phyloP scores from a whole-genome alignment of 2,329 filamentous ascomycete genomes.

The Paecilomyces formosus region DNA sequence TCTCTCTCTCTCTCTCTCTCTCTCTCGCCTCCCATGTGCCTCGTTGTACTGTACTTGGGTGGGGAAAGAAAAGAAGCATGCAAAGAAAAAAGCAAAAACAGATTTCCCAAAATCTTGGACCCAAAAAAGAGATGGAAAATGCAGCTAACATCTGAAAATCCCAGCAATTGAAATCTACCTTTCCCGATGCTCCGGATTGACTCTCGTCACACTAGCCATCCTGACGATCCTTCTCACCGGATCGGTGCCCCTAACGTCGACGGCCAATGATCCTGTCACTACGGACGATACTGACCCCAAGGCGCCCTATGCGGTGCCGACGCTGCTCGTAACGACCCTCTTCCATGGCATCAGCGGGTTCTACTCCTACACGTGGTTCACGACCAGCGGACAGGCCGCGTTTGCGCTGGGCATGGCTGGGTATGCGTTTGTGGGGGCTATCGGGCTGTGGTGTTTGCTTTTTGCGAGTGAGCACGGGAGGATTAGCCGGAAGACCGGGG shows the following conservation, averaged over 20 bases:
- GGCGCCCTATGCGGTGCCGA: constrained; percentile 59
- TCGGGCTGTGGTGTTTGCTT: constrained; percentile 59
- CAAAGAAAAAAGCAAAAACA: no score
- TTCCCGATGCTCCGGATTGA: constrained; percentile 61
- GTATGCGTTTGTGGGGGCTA: constrained; percentile 49
- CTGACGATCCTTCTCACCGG: constrained; percentile 64
- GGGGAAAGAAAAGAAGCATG: no score
- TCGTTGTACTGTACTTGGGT: no score
- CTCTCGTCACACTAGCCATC: constrained; percentile 57
- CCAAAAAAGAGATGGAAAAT: background rate
- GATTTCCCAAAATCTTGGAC: background rate
- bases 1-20: no score
- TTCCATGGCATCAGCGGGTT: constrained; percentile 59
- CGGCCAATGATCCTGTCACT: constrained; percentile 32
- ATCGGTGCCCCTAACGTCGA: constrained; percentile 57
- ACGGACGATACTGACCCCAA: constrained; percentile 39
- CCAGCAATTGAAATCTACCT: constrained; percentile 64
- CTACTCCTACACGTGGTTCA: constrained; percentile 63
- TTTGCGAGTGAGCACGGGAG: constrained; percentile 51
- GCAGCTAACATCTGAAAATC: constrained; percentile 4
- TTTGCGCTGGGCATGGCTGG: constrained; percentile 55
- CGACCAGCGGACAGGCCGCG: constrained; percentile 46
- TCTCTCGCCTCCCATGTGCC: no score
- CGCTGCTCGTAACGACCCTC: constrained; percentile 56
- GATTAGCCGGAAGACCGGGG: constrained; percentile 57